These are phyloP conservation scores for Astrephomene gubernaculifera DNA, from an alignment of 139 green algal species.

Conservation along the genomic window DNA sequence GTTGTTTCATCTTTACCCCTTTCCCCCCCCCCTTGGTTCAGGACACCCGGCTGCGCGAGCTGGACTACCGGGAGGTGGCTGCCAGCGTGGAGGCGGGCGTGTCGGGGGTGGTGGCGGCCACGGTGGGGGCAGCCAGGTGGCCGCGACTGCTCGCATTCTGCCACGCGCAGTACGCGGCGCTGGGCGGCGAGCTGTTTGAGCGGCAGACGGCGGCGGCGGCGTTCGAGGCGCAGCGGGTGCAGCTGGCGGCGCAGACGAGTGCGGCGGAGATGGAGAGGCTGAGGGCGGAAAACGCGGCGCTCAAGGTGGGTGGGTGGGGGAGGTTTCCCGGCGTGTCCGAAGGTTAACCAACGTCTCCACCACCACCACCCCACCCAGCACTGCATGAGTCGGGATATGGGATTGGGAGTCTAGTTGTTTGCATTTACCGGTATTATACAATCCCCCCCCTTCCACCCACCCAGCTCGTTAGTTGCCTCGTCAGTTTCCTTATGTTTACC, in stretches of 20 bases:
- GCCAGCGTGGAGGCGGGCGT: constrained; percentile 1
- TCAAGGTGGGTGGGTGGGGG: constrained; percentile 7
- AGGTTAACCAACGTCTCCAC: too few relatives aligned
- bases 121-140: constrained; percentile 24
- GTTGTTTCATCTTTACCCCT: too few relatives aligned
- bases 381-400: too few relatives aligned
- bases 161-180: constrained; percentile 28
- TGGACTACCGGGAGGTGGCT: background rate
- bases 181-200: constrained; percentile 22
- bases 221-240: constrained; percentile 1
- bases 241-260: background rate
- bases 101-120: background rate
- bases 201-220: background rate
- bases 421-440: too few relatives aligned
- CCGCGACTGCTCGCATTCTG: constrained; percentile 24
- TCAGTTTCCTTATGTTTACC: background rate
- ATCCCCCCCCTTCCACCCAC: too few relatives aligned
- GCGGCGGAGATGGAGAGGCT: constrained; percentile 21
- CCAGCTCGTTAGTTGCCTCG: too few relatives aligned
- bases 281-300: background rate
- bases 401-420: too few relatives aligned
- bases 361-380: too few relatives aligned
- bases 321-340: too few relatives aligned
- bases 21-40: too few relatives aligned
- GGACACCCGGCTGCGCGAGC: constrained; percentile 4